phyloP scores from a whole-genome alignment of 306 rosid species.

The Delonix regia region DNA sequence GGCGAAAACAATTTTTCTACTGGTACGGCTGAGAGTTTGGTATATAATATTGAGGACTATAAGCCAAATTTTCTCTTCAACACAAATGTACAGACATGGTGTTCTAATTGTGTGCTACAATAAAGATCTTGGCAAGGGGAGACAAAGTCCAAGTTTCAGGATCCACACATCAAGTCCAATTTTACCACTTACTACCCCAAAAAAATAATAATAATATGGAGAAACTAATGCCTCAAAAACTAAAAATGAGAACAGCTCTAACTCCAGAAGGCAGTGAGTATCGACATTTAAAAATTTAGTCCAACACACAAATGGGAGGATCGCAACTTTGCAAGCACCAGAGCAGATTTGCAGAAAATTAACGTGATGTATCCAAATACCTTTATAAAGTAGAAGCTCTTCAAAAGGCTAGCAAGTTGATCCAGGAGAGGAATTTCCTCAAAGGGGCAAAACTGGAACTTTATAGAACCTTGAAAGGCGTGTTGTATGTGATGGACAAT shows the following conservation, averaged over 20 bases:
- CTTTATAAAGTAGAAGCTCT: constrained; percentile 11
- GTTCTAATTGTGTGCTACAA: not conserved
- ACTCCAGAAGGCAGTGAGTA: constrained; percentile 2
- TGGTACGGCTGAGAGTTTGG: constrained; percentile 5
- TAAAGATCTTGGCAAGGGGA: not conserved
- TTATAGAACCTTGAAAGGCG: not conserved
- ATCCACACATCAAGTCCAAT: not conserved
- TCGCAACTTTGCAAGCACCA: constrained; percentile 1
- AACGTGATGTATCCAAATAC: not conserved
- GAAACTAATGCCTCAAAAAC: constrained; percentile 2
- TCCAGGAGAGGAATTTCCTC: not conserved
- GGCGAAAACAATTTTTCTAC: not conserved
- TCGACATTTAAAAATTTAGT: not conserved
- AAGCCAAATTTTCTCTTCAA: not conserved
- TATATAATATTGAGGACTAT: not conserved
- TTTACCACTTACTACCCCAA: not conserved
- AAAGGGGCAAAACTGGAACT: not conserved
- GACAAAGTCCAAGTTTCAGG: not conserved
- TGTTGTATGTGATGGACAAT: constrained; percentile 12
- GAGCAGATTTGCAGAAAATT: not conserved
- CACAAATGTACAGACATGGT: not conserved
- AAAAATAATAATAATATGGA: not conserved
- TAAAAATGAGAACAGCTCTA: not conserved
- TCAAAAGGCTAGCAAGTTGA: not conserved
- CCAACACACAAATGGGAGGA: not conserved